Base-by-base conservation (phyloP, 2,329 filamentous ascomycete genomes). In the Cercospora citrullina region DNA sequence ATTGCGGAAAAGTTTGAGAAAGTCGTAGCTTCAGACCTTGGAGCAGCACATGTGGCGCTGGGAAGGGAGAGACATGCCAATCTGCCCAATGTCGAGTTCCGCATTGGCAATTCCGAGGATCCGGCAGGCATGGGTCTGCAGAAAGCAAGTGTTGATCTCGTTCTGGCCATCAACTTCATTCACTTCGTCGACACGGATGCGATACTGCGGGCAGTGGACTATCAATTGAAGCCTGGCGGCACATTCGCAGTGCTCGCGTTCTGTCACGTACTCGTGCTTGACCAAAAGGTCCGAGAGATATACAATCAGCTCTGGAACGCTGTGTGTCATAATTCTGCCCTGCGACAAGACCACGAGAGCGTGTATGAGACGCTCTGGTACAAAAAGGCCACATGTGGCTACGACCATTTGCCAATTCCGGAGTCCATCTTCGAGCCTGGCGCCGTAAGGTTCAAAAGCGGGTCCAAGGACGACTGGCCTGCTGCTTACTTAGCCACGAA, bases 151-250 rank as follows among this genome's bases (percentile, higher is more conserved):
- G 57, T 66, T 23, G 64, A 66, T 39, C 26, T 61, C 21, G 36
- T 66, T 30, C 12, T 66, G 26, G 64, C 64, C 1, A 55, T 60
- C 26, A 66, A 66, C 23, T 39, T 59, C 2, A 23, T 66, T 5
- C 64, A 66, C 48, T 66, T 60, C 28, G n/a, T 60, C 12, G 64
- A 66, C 16, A 33, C 45, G 5, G 64, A 66, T 5, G 58, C 45
- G 1, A 36, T 28, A 28, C 16, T 53, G 16, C 42, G 60, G 36
- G 57, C 64, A 5, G 45, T 66, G 5, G 26, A 53, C 18, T 30
- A 61, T 18, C 64, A 66, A 53, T 28, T 66, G 18, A 61, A 61
- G 51, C 64, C 64, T 1, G 64, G 64, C 10, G 64, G 64, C 30
- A 60, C 64, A 18, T 66, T 66, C 16, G 57, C 36, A 28, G 48